Conservation (phyloP, 768 basidiomycete species). For the Suillus hirtellus region DNA sequence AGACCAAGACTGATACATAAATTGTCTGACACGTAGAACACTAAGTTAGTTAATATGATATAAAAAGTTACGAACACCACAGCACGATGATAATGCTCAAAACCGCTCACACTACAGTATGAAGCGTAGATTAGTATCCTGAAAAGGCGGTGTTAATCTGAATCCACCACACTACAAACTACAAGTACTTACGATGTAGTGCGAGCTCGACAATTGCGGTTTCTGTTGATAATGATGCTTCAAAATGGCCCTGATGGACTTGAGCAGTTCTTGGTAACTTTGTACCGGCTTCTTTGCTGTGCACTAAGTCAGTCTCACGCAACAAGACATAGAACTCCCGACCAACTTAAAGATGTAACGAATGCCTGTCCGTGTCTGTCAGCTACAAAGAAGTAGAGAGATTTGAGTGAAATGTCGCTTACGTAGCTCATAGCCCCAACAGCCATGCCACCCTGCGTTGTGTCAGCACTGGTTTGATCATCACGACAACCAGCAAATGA, state of each 20-base stretch:
- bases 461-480: conserved; percentile 72
- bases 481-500: conserved; percentile 75
- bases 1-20: not conserved
- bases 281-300: conserved; percentile 53
- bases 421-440: conserved; percentile 84
- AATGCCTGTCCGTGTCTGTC: conserved; percentile 52
- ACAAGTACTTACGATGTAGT: conserved; percentile 50
- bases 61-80: not conserved
- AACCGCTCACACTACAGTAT: conserved; percentile 23
- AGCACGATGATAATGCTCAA: not conserved
- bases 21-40: not conserved
- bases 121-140: conserved; percentile 33
- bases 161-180: not conserved
- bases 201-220: conserved; percentile 73
- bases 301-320: not conserved
- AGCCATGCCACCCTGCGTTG: conserved; percentile 59
- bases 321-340: too few relatives aligned
- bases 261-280: conserved; percentile 64
- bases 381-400: not conserved
- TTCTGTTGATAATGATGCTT: conserved; percentile 65
- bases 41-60: not conserved
- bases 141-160: not conserved
- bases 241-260: conserved; percentile 57
- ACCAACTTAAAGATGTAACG: conserved; percentile 48
- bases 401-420: conserved; percentile 26